A percentile compares a stretch with the other conserved stretches of the same genome.
Evolutionary conservation across 1,139 yeast genomes (phyloP).

Genomic region (Hansenula sp.): DNA sequence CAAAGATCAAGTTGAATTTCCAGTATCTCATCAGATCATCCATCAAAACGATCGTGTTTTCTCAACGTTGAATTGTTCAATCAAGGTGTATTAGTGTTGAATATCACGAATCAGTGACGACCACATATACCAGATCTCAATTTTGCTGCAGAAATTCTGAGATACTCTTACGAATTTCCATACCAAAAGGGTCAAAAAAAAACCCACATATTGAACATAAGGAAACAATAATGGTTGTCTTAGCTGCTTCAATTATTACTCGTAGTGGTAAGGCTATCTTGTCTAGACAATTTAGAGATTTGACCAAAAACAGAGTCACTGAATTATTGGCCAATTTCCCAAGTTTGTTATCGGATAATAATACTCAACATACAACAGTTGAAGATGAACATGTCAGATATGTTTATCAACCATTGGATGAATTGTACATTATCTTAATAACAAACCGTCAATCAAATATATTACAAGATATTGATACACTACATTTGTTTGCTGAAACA

Average conservation of each 20-base stretch:
- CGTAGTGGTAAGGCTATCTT: constrained; percentile 92
- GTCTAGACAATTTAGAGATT: constrained; percentile 88
- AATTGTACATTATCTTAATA: constrained; percentile 83
- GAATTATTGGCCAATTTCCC: constrained; percentile 87
- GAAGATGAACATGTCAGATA: constrained; percentile 92
- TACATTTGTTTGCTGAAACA: constrained; percentile 79
- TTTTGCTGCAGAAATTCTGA: too few species aligned
- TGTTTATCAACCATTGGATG: constrained; percentile 95
- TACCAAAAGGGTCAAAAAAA: not conserved
- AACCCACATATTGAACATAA: not conserved
- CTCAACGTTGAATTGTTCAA: not conserved
- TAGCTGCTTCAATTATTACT: constrained; percentile 94
- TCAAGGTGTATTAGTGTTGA: not conserved
- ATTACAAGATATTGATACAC: constrained; percentile 89
- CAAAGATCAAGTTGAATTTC: constrained; percentile 1
- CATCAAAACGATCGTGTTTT: not conserved
- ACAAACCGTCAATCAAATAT: constrained; percentile 92
- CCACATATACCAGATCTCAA: too few species aligned
- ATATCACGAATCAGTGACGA: too few species aligned
- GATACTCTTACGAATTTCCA: too few species aligned
- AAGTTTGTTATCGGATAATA: constrained; percentile 61
- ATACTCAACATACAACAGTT: constrained; percentile 88
- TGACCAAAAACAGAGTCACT: constrained; percentile 81
- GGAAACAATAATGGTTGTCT: constrained; percentile 47
- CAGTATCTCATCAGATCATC: not conserved